Evolutionary conservation across 2,329 filamentous ascomycete species (phyloP).

Genomic region (Fusarium sp.): DNA sequence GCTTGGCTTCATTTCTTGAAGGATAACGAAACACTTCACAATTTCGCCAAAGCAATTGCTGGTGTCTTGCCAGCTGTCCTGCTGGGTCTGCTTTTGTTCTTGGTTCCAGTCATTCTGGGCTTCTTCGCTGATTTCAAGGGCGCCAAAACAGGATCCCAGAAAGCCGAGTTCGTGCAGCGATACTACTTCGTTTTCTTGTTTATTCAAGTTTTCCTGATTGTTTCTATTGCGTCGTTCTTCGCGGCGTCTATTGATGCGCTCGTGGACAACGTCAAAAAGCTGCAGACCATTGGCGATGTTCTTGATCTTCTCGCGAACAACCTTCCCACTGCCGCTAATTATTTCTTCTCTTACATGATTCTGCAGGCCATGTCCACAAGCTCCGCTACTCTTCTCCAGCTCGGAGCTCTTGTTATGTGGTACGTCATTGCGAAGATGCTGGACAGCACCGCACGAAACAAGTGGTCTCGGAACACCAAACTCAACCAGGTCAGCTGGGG

Average conservation of each 20-base stretch:
- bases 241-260: constrained; percentile 73
- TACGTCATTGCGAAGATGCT: constrained; percentile 84
- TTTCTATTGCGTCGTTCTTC: constrained; percentile 85
- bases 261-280: constrained; percentile 61
- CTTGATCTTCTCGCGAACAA: constrained; percentile 80
- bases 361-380: constrained; percentile 92
- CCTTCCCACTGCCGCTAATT: constrained; percentile 89
- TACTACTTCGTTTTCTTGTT: constrained; percentile 97
- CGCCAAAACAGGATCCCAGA: constrained; percentile 83
- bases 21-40: constrained; percentile 55
- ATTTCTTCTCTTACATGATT: constrained; percentile 99
- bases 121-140: constrained; percentile 81
- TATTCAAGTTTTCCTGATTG: constrained; percentile 92
- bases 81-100: constrained; percentile 84
- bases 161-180: constrained; percentile 85
- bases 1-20: no score
- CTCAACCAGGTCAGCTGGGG: constrained; percentile 89
- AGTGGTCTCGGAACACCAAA: constrained; percentile 86
- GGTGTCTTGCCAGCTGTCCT: constrained; percentile 88
- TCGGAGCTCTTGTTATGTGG: constrained; percentile 83
- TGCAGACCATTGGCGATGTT: constrained; percentile 72
- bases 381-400: constrained; percentile 87
- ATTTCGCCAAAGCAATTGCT: constrained; percentile 74
- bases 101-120: constrained; percentile 81
- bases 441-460: constrained; percentile 84